phyloP scores from a whole-genome alignment of 352 stramenopile species.

The Elongisporangium senticosum region DNA sequence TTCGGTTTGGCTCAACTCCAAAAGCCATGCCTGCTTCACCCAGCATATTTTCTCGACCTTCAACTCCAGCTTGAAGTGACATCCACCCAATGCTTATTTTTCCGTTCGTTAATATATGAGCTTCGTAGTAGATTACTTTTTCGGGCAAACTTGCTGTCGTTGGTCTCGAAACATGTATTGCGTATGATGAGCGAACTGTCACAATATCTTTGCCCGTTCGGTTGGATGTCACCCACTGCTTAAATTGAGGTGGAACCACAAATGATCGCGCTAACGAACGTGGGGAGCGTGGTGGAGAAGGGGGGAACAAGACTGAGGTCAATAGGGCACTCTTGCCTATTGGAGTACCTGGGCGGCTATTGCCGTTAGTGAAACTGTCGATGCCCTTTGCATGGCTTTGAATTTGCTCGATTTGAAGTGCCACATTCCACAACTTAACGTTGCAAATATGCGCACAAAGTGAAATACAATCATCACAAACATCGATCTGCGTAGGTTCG shows the following conservation, averaged over 20 bases:
- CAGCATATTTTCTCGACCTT: constrained; percentile 19
- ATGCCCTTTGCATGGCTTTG: constrained; percentile 45
- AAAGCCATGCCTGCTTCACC: constrained; percentile 34
- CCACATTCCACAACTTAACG: constrained; percentile 56
- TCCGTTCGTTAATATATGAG: constrained; percentile 35
- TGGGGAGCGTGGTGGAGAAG: constrained; percentile 31
- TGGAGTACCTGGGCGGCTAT: constrained; percentile 18
- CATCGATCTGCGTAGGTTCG: background rate
- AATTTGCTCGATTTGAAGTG: constrained; percentile 47
- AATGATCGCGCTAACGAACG: constrained; percentile 17
- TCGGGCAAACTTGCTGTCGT: background rate
- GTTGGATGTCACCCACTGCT: constrained; percentile 56
- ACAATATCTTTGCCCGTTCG: constrained; percentile 34
- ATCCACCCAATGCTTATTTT: constrained; percentile 57
- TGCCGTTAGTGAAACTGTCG: constrained; percentile 16
- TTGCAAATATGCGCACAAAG: constrained; percentile 43
- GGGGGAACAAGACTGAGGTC: constrained; percentile 15
- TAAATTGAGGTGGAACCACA: constrained; percentile 26
- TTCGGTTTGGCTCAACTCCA: constrained; percentile 30
- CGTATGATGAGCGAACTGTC: constrained; percentile 17
- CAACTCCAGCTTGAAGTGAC: constrained; percentile 5
- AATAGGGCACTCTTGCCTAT: constrained; percentile 5
- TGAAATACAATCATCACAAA: constrained; percentile 2
- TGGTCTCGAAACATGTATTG: background rate
- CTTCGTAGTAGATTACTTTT: constrained; percentile 49